Evolutionary conservation across 345 rosid genomes (phyloP), one percentile per base, ranked within the genome.

Genomic region (Citrus inodora): DNA sequence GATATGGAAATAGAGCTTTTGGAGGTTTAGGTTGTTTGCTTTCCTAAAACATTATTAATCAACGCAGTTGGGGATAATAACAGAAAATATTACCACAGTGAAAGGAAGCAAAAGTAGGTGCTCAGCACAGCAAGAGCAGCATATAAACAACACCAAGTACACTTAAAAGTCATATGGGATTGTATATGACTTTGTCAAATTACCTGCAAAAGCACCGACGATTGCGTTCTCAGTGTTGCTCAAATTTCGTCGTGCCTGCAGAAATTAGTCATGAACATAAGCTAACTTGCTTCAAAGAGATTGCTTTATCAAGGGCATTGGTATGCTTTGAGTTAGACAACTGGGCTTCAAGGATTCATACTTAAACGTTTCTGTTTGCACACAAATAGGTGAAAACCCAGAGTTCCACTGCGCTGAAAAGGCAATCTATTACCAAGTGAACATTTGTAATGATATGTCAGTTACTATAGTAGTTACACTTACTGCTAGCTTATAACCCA

Each of bases 131-230:
- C 27, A 74, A 42, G 27, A 74, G 38, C 61, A 73, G 66, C 25
- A 58, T 13, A 35, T 3, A 53, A 73, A 0, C 33, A 73, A 5
- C 76, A 24, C 48, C n/a, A 24, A 9, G 16, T 22, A 42, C 9
- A 75, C 63, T 64, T 11, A 22, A 30, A 48, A 64, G 48, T 51
- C 53, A 27, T 33, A 33, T n/a, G 16, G 33, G 33, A 25, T 33
- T 9, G n/a, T n/a, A n/a, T n/a, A n/a, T n/a, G n/a, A n/a, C n/a
- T n/a, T n/a, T n/a, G 65, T 25, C 68, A 59, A 37, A 4, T 86
- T 86, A 91, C 95, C 95, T 19, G 98, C 94, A 85, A 95, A 91
- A 67, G 99, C 99, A 78, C 98, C 99, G 62, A 93, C 69, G 24
- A 87, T 76, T 64, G 99, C 96, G 70, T 90, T 93, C 80, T 95